phyloP scores from a whole-genome alignment of 192 early-diverging fungal species.

The Coemansia aciculifera region DNA sequence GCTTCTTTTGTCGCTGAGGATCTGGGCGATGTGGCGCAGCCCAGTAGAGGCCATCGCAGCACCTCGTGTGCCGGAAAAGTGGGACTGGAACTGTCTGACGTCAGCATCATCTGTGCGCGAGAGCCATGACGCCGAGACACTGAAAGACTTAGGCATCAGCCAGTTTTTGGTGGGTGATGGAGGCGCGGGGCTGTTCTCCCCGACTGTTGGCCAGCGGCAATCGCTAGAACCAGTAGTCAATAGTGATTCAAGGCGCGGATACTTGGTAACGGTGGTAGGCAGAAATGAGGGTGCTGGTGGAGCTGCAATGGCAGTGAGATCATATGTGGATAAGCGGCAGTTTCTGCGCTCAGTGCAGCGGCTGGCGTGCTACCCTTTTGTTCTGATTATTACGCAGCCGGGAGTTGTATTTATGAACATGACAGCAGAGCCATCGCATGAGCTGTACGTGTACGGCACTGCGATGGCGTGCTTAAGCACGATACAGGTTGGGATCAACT shows the following conservation, averaged over 20 bases:
- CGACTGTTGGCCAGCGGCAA: background rate
- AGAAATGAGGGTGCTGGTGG: slow-evolving; percentile 7
- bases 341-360: slow-evolving; percentile 48
- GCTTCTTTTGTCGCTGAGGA: slow-evolving; percentile 18
- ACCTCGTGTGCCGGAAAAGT: slow-evolving; percentile 45
- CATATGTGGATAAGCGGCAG: slow-evolving; percentile 38
- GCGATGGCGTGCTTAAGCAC: slow-evolving; percentile 26
- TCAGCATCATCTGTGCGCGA: slow-evolving; percentile 5
- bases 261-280: slow-evolving; percentile 33
- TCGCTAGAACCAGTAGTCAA: slow-evolving; percentile 2
- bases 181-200: slow-evolving; percentile 2
- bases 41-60: slow-evolving; percentile 30
- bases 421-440: slow-evolving; percentile 13
- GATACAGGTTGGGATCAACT: too few relatives aligned
- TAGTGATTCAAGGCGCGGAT: slow-evolving; percentile 15
- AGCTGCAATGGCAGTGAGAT: slow-evolving; percentile 27
- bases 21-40: slow-evolving; percentile 42
- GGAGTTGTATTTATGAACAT: slow-evolving; percentile 47
- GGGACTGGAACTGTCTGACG: slow-evolving; percentile 43
- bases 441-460: slow-evolving; percentile 42
- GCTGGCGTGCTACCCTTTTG: slow-evolving; percentile 42
- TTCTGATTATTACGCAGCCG: slow-evolving; percentile 47
- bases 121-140: slow-evolving; percentile 16
- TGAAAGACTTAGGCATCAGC: background rate
- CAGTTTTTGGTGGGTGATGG: background rate